Base-by-base conservation (phyloP, 352 stramenopile species). In the Phytopythium aichiense region DNA sequence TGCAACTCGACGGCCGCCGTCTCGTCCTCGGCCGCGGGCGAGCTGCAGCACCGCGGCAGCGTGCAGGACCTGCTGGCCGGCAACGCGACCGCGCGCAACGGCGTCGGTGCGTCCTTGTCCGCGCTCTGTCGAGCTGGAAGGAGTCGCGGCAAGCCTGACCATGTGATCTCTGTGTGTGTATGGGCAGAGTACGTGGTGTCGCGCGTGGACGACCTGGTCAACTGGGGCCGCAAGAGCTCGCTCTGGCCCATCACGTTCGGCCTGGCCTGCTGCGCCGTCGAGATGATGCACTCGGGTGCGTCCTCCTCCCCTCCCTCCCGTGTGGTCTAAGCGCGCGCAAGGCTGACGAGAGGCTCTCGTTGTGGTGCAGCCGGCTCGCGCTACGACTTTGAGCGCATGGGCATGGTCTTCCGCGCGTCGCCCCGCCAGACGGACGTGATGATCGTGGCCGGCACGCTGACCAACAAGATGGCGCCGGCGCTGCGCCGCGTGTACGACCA, bases 221-320 rank as follows among this genome's bases (percentile, higher is more conserved):
- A 99, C 79, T 99, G 97, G 97, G 96, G 94, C 18, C 93, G 97
- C 55, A 85, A 88, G 58, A 92, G 95, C 61, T 99, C 97, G 37
- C 69, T 99, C 28, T 99, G 97, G 97, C 98, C 98, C 54, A 98
- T 99, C 83, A 99, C 97, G 8, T 99, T 99, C 77, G 98, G 98
- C 58, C 78, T 99, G 15, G 97, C 98, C 9, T 99, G 98, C 77
- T 99, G 98, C 71, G 97, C 97, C 54, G 96, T 99, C 22, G 98
- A 99, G 84, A 99, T 99, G 97, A 99, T 99, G 89, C 89, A 97
- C 62, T 68, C 72, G 20, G 93, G 91, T 68, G 87, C 78, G 30
- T 53, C 23, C 22, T 20, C 16, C 31, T 37, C 4, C 15, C 37
- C 0, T 37, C 23, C 49, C 22, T 58, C 25, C 23, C 5, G 7